These are phyloP conservation scores for Cercospora janseana DNA, from an alignment of 2,329 filamentous ascomycete genomes.

Conservation along the genomic window DNA sequence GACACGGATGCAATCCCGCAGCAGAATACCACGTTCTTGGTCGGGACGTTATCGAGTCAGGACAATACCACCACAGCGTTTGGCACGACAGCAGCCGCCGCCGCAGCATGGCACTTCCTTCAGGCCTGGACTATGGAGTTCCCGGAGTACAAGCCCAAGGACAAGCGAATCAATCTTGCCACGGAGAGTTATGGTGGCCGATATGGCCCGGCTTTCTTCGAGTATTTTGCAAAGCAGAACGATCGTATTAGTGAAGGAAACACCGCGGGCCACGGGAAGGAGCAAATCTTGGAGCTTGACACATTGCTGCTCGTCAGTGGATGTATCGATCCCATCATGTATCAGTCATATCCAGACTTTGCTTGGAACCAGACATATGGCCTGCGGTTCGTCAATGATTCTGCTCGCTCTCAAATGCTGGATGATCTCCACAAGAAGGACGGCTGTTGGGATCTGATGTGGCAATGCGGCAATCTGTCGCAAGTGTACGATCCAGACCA, in stretches of 20 bases:
- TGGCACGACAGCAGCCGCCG: constrained; percentile 53
- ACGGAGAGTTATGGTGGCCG: constrained; percentile 48
- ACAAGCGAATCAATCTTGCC: constrained; percentile 1
- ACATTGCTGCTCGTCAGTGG: constrained; percentile 53
- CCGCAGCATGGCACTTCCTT: constrained; percentile 61
- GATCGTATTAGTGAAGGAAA: constrained; percentile 48
- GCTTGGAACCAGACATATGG: constrained; percentile 59
- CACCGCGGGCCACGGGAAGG: constrained; percentile 45
- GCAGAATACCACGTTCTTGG: constrained; percentile 54
- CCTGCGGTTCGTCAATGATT: constrained; percentile 54
- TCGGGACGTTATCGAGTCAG: constrained; percentile 39
- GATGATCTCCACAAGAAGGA: constrained; percentile 51
- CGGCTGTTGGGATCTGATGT: constrained; percentile 56
- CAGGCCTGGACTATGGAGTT: constrained; percentile 62
- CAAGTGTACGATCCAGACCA: constrained; percentile 51
- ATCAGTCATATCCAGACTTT: constrained; percentile 49
- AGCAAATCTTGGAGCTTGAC: constrained; percentile 46
- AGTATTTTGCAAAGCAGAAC: constrained; percentile 58
- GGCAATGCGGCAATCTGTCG: constrained; percentile 45
- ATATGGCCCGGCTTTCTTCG: constrained; percentile 60
- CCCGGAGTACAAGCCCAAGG: constrained; percentile 54
- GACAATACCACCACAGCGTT: constrained; percentile 52
- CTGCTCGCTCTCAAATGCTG: constrained; percentile 55
- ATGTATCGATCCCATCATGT: constrained; percentile 53
- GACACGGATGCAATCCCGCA: constrained; percentile 36